These are phyloP conservation scores for Xenosphaeropsis pyriputrescens DNA, from an alignment of 2,329 filamentous ascomycete species.

Conservation along the genomic window DNA sequence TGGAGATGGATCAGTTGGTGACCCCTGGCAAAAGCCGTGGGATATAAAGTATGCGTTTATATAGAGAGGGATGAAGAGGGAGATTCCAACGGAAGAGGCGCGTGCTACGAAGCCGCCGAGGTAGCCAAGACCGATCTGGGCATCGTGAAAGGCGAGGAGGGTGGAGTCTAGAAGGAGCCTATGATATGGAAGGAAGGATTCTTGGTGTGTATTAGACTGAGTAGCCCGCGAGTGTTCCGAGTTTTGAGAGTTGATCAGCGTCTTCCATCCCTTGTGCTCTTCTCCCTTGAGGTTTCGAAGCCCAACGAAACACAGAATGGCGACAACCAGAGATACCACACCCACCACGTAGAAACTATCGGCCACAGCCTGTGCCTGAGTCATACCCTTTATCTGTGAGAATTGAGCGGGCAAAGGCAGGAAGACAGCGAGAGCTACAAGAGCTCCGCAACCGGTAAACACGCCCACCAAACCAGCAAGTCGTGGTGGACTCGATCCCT, in stretches of 20 bases:
- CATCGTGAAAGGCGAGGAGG: slow-evolving; percentile 57
- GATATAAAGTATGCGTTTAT: slow-evolving; percentile 82
- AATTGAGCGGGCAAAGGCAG: slow-evolving; percentile 78
- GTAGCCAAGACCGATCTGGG: slow-evolving; percentile 74
- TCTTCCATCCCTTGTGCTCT: slow-evolving; percentile 57
- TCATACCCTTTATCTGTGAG: slow-evolving; percentile 52
- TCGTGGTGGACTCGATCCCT: slow-evolving; percentile 33
- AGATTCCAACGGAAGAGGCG: slow-evolving; percentile 88
- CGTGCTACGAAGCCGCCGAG: slow-evolving; percentile 89
- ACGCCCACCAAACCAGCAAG: slow-evolving; percentile 84
- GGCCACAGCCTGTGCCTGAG: slow-evolving; percentile 59
- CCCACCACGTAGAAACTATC: slow-evolving; percentile 84
- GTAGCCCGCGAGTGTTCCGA: slow-evolving; percentile 5
- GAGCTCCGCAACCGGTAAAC: slow-evolving; percentile 82
- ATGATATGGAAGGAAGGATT: slow-evolving; percentile 35
- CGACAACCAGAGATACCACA: slow-evolving; percentile 53
- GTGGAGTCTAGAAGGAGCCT: slow-evolving; percentile 48
- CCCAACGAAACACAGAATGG: slow-evolving; percentile 64
- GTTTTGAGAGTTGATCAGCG: slow-evolving; percentile 29
- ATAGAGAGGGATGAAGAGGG: slow-evolving; percentile 84
- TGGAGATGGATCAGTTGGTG: slow-evolving; percentile 45
- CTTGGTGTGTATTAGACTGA: not conserved
- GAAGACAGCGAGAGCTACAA: slow-evolving; percentile 71
- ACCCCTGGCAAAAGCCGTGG: slow-evolving; percentile 63
- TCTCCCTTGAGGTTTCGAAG: slow-evolving; percentile 57